A percentile compares a stretch with the other conserved stretches of the same genome.
These are phyloP conservation scores for Malus asiatica DNA, from an alignment of 306 rosid species.

Conservation along the genomic window DNA sequence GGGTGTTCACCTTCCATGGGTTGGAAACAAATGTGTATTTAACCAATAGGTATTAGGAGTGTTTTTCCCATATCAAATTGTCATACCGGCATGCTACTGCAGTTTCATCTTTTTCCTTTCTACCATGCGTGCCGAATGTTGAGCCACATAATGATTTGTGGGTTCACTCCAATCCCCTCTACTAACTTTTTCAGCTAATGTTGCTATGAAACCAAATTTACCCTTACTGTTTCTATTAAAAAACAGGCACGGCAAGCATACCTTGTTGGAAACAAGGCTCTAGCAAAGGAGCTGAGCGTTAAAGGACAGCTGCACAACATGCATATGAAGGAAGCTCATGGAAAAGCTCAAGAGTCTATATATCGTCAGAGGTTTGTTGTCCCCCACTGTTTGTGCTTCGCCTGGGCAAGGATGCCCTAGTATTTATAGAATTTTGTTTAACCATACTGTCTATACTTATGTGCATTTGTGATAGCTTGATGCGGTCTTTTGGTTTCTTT, in stretches of 20 bases:
- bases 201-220: slow-evolving; percentile 11
- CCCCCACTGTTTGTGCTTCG: slow-evolving; percentile 14
- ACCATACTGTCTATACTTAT: not conserved
- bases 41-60: not conserved
- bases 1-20: slow-evolving; percentile 15
- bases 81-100: not conserved
- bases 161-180: not conserved
- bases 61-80: not conserved
- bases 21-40: not conserved
- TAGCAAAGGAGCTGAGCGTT: slow-evolving; percentile 83
- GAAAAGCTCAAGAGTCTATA: slow-evolving; percentile 90
- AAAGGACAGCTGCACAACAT: slow-evolving; percentile 88
- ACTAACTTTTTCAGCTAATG: slow-evolving; percentile 7
- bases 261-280: slow-evolving; percentile 81
- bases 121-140: not conserved
- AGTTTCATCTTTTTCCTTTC: not conserved
- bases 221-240: slow-evolving; percentile 19
- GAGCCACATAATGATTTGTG: not conserved
- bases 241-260: slow-evolving; percentile 95
- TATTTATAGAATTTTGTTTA: not conserved
- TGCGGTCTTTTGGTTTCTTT: not conserved
- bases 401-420: not conserved
- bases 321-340: slow-evolving; percentile 96
- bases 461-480: not conserved
- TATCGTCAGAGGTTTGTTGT: slow-evolving; percentile 86